These are phyloP conservation scores for Neonectria ditissima DNA, from an alignment of 2,329 filamentous ascomycete species.

Conservation along the genomic window DNA sequence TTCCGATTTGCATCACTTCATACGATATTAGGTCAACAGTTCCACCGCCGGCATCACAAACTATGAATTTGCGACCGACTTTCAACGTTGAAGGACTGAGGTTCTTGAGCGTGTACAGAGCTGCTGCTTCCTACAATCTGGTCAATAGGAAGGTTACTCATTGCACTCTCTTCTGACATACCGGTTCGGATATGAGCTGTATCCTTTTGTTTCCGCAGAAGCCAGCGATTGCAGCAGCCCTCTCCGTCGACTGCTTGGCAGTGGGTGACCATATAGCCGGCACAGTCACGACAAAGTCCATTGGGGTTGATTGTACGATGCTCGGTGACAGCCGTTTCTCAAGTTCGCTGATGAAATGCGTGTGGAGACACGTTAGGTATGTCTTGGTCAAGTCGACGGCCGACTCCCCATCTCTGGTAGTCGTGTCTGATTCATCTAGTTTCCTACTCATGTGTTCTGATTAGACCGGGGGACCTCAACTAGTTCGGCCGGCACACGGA, in stretches of 20 bases:
- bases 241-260: constrained; percentile 63
- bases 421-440: constrained; percentile 49
- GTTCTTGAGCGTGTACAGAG: constrained; percentile 60
- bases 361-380: constrained; percentile 62
- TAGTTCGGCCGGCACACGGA: constrained; percentile 46
- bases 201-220: constrained; percentile 57
- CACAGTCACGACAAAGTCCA: constrained; percentile 68
- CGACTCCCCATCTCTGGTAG: constrained; percentile 49
- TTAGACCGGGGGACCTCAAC: constrained; percentile 26
- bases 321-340: constrained; percentile 55
- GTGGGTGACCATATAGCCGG: constrained; percentile 70
- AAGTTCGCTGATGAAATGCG: constrained; percentile 60
- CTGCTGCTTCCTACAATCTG: constrained; percentile 59
- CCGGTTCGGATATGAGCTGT: constrained; percentile 62
- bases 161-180: constrained; percentile 34
- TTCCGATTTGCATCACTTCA: constrained; percentile 56
- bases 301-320: constrained; percentile 57
- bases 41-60: constrained; percentile 67
- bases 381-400: constrained; percentile 52
- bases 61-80: constrained; percentile 61
- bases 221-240: constrained; percentile 53
- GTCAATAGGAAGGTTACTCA: constrained; percentile 29
- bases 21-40: constrained; percentile 68
- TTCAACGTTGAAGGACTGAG: constrained; percentile 56
- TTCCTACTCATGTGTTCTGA: constrained; percentile 43